These are phyloP conservation scores for Eucalyptus marginata DNA, from an alignment of 345 rosid species.

Conservation along the genomic window DNA sequence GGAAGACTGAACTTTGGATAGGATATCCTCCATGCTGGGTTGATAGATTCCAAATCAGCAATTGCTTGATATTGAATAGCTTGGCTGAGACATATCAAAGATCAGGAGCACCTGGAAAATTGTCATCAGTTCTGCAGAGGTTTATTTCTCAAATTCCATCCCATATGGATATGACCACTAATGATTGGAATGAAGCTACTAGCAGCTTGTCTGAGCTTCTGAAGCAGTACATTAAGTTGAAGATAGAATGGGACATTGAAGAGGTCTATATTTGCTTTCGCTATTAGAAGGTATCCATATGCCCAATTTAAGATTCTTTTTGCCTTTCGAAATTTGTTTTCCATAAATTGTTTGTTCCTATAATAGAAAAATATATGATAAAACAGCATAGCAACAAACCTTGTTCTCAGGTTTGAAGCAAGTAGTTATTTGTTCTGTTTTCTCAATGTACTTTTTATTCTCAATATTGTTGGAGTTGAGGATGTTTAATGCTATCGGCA, in stretches of 20 bases:
- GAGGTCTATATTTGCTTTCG: conserved; percentile 72
- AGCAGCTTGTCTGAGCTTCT: conserved; percentile 43
- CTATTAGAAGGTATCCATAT: conserved; percentile 43
- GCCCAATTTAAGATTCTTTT: neutral
- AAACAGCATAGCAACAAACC: neutral
- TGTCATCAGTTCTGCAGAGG: conserved; percentile 49
- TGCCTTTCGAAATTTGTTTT: neutral
- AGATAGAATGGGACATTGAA: conserved; percentile 65
- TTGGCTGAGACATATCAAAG: conserved; percentile 48
- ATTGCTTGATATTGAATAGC: conserved; percentile 21
- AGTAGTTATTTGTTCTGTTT: neutral
- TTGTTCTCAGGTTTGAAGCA: neutral
- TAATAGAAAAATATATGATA: neutral
- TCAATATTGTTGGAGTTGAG: neutral
- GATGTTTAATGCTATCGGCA: neutral
- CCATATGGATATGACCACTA: conserved; percentile 15
- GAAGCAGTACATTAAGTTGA: conserved; percentile 53
- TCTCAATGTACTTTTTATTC: neutral
- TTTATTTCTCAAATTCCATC: conserved; percentile 15
- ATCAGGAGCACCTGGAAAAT: conserved; percentile 25
- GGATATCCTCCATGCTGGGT: conserved; percentile 85
- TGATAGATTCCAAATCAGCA: conserved; percentile 50
- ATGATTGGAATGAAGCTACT: conserved; percentile 36
- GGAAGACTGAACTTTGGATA: conserved; percentile 33
- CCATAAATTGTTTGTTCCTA: neutral